phyloP scores from a whole-genome alignment of 108 stramenopile species.

The Parietichytrium sp. region DNA sequence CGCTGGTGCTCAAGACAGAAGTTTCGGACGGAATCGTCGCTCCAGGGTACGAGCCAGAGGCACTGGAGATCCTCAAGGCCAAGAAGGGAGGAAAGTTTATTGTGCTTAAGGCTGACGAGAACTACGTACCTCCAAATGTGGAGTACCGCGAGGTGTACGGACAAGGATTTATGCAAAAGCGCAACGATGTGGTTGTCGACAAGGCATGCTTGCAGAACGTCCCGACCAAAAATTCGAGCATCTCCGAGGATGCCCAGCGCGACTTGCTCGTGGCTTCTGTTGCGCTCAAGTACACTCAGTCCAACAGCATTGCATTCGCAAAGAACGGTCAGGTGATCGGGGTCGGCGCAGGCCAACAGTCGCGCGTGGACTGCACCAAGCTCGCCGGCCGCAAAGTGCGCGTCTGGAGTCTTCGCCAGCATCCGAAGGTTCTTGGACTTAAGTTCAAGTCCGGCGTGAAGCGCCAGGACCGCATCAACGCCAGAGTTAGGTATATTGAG shows the following conservation, averaged over 20 bases:
- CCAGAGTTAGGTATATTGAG: conserved; percentile 96
- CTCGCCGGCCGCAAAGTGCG: conserved; percentile 93
- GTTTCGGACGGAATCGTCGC: conserved; percentile 97
- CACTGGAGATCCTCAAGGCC: conserved; percentile 83
- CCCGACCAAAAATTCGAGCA: conserved; percentile 56
- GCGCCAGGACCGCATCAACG: conserved; percentile 96
- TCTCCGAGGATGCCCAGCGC: conserved; percentile 83
- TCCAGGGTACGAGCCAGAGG: conserved; percentile 92
- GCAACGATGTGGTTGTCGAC: conserved; percentile 82
- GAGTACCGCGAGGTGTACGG: conserved; percentile 98
- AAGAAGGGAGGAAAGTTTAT: conserved; percentile 99
- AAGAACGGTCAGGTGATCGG: conserved; percentile 98
- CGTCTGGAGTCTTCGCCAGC: conserved; percentile 94
- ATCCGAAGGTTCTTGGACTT: conserved; percentile 89
- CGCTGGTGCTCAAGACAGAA: conserved; percentile 87
- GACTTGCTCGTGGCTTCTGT: conserved; percentile 94
- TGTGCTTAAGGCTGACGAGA: conserved; percentile 80
- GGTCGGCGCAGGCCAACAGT: conserved; percentile 99
- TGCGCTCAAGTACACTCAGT: conserved; percentile 97
- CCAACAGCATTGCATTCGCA: conserved; percentile 92
- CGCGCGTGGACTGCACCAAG: conserved; percentile 98
- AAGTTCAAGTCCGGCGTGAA: conserved; percentile 89
- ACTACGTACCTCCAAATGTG: conserved; percentile 73
- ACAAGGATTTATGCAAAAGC: conserved; percentile 89
- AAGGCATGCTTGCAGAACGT: conserved; percentile 71